Evolutionary conservation across 164 flowering plant genomes (phyloP).

Genomic region (Platanus orientalis): DNA sequence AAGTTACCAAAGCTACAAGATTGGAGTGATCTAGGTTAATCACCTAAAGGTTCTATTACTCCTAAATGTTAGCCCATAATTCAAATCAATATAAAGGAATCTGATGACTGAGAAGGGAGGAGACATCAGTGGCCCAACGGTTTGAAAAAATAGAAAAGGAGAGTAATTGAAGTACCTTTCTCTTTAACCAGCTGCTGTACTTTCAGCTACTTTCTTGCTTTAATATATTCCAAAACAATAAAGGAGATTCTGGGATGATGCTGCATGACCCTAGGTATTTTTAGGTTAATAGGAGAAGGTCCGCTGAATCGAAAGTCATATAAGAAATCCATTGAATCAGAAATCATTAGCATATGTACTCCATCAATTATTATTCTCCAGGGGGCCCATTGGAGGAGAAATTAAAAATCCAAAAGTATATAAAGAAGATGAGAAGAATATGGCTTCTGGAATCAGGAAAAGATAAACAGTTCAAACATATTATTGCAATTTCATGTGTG

Average conservation of each 20-base stretch:
- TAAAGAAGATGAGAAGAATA: conserved; percentile 39
- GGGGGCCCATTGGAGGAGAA: conserved; percentile 39
- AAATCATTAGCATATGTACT: conserved; percentile 29
- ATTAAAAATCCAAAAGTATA: conserved; percentile 45
- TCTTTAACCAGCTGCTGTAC: conserved; percentile 68
- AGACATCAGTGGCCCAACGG: conserved; percentile 42
- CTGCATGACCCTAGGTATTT: conserved; percentile 30
- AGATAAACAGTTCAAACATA: conserved; percentile 27
- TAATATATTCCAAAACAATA: conserved; percentile 62
- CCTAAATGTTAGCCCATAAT: neutral
- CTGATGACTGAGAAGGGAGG: conserved; percentile 22
- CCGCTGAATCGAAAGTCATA: conserved; percentile 55
- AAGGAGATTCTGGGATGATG: conserved; percentile 82
- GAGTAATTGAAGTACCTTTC: conserved; percentile 45
- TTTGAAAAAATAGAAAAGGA: conserved; percentile 51
- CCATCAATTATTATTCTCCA: conserved; percentile 50
- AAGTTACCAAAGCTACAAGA: neutral
- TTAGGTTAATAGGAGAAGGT: conserved; percentile 46
- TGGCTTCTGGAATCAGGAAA: conserved; percentile 61
- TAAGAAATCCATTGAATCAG: conserved; percentile 17
- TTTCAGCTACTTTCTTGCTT: conserved; percentile 54
- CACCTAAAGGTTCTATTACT: neutral
- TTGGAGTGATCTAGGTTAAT: neutral
- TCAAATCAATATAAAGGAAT: conserved; percentile 28
- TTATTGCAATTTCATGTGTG: conserved; percentile 15